phyloP scores from a whole-genome alignment of 371 early-diverging fungal species.

The Rhizomucor pusillus region DNA sequence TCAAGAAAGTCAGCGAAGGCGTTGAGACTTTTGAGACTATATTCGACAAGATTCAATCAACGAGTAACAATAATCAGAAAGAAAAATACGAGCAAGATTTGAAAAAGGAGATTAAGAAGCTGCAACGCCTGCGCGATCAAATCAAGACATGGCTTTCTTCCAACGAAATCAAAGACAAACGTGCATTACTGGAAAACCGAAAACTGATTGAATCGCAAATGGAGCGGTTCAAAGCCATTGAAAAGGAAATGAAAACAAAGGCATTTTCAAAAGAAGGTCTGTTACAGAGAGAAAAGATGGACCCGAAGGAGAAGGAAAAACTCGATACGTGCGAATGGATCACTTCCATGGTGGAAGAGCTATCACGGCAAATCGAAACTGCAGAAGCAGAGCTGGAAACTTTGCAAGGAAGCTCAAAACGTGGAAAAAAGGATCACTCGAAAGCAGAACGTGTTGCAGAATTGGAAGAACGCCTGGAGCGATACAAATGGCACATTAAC shows the following conservation, averaged over 20 bases:
- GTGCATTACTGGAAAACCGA: slow-evolving; percentile 81
- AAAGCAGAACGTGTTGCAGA: slow-evolving; percentile 69
- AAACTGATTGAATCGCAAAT: slow-evolving; percentile 96
- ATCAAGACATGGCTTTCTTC: slow-evolving; percentile 94
- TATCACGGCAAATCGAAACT: slow-evolving; percentile 85
- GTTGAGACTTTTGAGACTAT: slow-evolving; percentile 91
- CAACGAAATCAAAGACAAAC: slow-evolving; percentile 96
- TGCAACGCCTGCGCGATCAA: slow-evolving; percentile 93
- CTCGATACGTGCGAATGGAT: slow-evolving; percentile 81
- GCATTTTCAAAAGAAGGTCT: slow-evolving; percentile 96
- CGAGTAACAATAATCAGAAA: slow-evolving; percentile 84
- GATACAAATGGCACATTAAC: slow-evolving; percentile 87
- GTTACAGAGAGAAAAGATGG: slow-evolving; percentile 72
- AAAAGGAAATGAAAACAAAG: slow-evolving; percentile 98
- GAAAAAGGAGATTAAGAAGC: slow-evolving; percentile 98
- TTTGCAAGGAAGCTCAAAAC: slow-evolving; percentile 69
- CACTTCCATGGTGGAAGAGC: slow-evolving; percentile 74
- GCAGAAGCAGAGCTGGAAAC: slow-evolving; percentile 89
- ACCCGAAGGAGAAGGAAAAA: slow-evolving; percentile 93
- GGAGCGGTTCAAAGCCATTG: slow-evolving; percentile 96
- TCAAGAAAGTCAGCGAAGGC: slow-evolving; percentile 95
- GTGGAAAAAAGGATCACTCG: slow-evolving; percentile 70
- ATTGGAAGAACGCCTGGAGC: slow-evolving; percentile 73
- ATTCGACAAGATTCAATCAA: slow-evolving; percentile 83
- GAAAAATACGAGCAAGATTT: slow-evolving; percentile 95